Evolutionary conservation across 2,329 filamentous ascomycete genomes (phyloP), one percentile per base, ranked within the genome.

Genomic region (Akanthomyces lecanii): DNA sequence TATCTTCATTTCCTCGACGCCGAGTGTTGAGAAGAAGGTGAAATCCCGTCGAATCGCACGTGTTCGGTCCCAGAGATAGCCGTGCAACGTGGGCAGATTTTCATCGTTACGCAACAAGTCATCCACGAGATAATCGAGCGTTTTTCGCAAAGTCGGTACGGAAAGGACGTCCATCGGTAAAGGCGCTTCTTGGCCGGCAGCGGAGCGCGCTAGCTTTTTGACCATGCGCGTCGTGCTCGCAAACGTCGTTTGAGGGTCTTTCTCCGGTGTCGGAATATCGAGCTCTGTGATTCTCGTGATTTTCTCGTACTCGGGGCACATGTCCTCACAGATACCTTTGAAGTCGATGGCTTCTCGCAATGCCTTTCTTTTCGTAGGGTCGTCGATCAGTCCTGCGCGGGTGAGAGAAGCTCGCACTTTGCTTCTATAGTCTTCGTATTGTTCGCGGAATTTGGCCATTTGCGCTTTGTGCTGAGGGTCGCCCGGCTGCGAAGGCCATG

Each of bases 251-350:
- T 69, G 67, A 1, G 74, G 66, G 61, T 79, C 77, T 68, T 84
- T 86, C 69, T 89, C 86, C 7, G 82, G 77, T 7, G 74, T 74
- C 66, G 83, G 81, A 25, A 87, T 79, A 65, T 88, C 84, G 67
- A 80, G 77, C 70, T 89, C 85, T 54, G 82, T 82, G 62, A 89
- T 88, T 65, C 86, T 80, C 56, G 79, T 83, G 40, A 87, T 81
- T 71, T 83, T 84, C 70, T 89, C 87, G 71, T 83, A 88, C 66
- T 88, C 84, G 5, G 87, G 87, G 65, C 87, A 89, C 86, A 89
- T 89, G 30, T 87, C 84, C 68, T 89, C 84, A 68, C 86, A 89
- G 52, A 86, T 87, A 16, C 87, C 87, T 70, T 86, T 86, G 70
- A 89, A 89, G 48, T 84, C 81, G 54, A 89, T 84, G 7, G 87